A percentile compares a stretch with the other conserved stretches of the same genome.
Conservation (phyloP, 2,329 filamentous ascomycete species). For the Gnomoniopsis smithogilvyi region DNA sequence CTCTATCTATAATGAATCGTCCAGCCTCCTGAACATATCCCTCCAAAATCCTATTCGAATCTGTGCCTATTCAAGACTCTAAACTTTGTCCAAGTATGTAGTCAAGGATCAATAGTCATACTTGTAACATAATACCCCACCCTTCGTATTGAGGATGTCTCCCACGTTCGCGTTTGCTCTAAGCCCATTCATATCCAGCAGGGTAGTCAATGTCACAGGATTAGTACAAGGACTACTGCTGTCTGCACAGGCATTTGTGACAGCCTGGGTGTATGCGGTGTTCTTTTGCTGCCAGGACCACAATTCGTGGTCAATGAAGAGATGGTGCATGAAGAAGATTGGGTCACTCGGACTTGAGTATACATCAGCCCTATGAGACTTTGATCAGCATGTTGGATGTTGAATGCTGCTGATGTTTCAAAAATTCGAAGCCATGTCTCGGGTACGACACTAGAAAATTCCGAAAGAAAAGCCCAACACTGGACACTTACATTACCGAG, state of each 20-base stretch:
- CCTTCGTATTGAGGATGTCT: slow-evolving; percentile 1
- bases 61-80: too few relatives aligned
- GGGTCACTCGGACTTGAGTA: slow-evolving; percentile 3
- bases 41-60: too few relatives aligned
- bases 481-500: slow-evolving; percentile 3
- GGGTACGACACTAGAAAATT: not conserved
- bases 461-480: not conserved
- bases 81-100: too few relatives aligned
- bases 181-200: slow-evolving; percentile 9
- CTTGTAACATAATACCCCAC: not conserved
- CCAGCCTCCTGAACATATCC: too few relatives aligned
- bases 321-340: slow-evolving; percentile 9
- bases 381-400: not conserved
- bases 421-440: not conserved
- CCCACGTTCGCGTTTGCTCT: not conserved
- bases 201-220: not conserved
- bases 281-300: slow-evolving; percentile 6
- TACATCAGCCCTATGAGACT: not conserved
- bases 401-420: not conserved
- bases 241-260: slow-evolving; percentile 1
- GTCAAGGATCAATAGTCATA: not conserved
- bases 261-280: not conserved
- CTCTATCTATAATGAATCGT: too few relatives aligned
- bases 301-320: slow-evolving; percentile 3
- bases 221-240: slow-evolving; percentile 1